A percentile compares a stretch with the other conserved stretches of the same genome.
phyloP scores from a whole-genome alignment of 1,139 yeast species.

The Zhuliangozyma blackwelliae region DNA sequence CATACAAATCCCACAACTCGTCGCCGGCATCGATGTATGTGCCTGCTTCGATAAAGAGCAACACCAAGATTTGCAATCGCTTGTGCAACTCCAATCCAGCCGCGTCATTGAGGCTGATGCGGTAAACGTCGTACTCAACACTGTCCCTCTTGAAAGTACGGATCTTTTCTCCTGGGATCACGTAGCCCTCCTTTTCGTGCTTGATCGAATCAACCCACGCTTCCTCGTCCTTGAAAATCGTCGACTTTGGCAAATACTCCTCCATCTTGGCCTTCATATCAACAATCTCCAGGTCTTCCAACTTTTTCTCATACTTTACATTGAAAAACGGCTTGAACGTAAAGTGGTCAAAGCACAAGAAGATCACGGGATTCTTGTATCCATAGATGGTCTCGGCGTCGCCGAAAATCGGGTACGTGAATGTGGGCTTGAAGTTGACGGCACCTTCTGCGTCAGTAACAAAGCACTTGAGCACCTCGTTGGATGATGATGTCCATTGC shows the following conservation, averaged over 20 bases:
- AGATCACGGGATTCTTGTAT: conserved; percentile 58
- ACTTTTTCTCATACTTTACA: conserved; percentile 51
- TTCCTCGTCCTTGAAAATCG: conserved; percentile 58
- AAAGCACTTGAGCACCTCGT: conserved; percentile 53
- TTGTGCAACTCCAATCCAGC: conserved; percentile 53
- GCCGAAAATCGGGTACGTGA: conserved; percentile 92
- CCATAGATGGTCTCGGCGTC: conserved; percentile 90
- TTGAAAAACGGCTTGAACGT: conserved; percentile 48
- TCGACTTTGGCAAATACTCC: conserved; percentile 57
- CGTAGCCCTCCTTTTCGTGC: conserved; percentile 40
- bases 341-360: conserved; percentile 44
- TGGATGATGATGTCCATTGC: conserved; percentile 66
- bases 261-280: conserved; percentile 51
- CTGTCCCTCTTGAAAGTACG: conserved; percentile 28
- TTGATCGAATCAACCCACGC: conserved; percentile 59
- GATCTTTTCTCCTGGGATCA: conserved; percentile 49
- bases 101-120: conserved; percentile 36
- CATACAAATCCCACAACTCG: conserved; percentile 65
- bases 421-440: conserved; percentile 59
- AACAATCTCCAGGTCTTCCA: conserved; percentile 46
- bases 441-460: conserved; percentile 54
- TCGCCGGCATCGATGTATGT: conserved; percentile 78
- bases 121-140: conserved; percentile 30
- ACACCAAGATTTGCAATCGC: conserved; percentile 73
- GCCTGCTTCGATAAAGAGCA: conserved; percentile 91